phyloP scores from a whole-genome alignment of 345 rosid species.

The Cardamine occulta region DNA sequence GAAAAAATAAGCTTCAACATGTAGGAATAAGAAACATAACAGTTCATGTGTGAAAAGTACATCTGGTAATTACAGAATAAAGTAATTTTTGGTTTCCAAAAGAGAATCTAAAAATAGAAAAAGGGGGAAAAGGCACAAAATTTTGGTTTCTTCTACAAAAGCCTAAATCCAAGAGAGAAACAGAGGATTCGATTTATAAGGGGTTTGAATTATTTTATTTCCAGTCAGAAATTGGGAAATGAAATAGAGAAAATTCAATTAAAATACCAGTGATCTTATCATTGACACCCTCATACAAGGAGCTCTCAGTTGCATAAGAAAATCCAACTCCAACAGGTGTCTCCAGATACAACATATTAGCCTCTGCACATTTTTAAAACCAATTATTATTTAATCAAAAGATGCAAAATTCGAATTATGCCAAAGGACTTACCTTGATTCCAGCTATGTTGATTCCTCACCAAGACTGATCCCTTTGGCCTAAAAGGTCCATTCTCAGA shows the following conservation, averaged over 20 bases:
- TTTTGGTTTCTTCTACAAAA: conserved; percentile 5
- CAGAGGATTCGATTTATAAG: neutral
- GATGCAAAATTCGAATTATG: neutral
- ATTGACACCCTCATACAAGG: conserved; percentile 66
- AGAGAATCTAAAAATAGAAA: no score
- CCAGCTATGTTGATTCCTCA: conserved; percentile 89
- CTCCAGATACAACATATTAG: conserved; percentile 91
- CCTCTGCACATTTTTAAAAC: conserved; percentile 56
- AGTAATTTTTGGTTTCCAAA: neutral
- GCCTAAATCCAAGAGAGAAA: neutral
- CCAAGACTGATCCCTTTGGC: conserved; percentile 71
- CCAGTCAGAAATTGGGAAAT: neutral
- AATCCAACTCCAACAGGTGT: conserved; percentile 96
- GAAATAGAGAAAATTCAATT: neutral
- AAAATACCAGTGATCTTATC: conserved; percentile 75
- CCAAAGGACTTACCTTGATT: conserved; percentile 52
- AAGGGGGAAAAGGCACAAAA: conserved; percentile 1
- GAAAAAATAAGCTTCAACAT: neutral
- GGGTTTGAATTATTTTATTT: neutral
- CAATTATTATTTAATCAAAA: no score
- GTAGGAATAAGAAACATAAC: neutral
- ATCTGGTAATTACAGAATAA: neutral
- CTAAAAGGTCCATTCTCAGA: conserved; percentile 97
- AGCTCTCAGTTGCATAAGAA: conserved; percentile 74
- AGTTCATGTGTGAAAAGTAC: neutral